Evolutionary conservation across 352 stramenopile genomes (phyloP), one percentile per base, ranked within the genome.

Genomic region (Pythium rishiriense): DNA sequence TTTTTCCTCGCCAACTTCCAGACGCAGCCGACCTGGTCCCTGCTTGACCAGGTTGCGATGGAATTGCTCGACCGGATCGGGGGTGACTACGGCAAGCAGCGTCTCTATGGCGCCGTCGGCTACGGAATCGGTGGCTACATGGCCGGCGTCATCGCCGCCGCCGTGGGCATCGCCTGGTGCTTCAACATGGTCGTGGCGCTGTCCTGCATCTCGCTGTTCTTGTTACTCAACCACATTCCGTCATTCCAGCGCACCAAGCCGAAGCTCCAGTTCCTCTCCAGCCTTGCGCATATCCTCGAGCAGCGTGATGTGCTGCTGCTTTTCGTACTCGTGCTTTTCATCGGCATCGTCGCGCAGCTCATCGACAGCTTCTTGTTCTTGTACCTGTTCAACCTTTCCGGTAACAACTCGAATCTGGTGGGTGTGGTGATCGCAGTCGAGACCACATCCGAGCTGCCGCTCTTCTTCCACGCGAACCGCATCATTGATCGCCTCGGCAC

Each of bases 1-100:
- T 78, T 90, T 56, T 89, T 91, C 63, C 29, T 87, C 42, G 80
- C 80, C 46, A 90, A 90, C 64, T 91, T 90, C 66, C 79, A 89
- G 68, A 85, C 75, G 31, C 74, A 87, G 35, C 83, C 83, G 1
- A 81, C 81, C 55, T 82, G 69, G 66, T 87, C 83, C 42, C 60
- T 91, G 24, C 69, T 90, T 15, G 83, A 91, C 46, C 80, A 90
- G 68, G 73, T 77, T 4, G 70, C 81, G 7, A 85, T 91, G 76
- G 69, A 79, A 19, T 74, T 90, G 72, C 66, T 90, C 12, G 66
- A 81, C n/a, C 68, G 73, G 48, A 64, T 90, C 10, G 81, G 81
- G 17, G 83, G 78, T 15, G 81, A 90, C 58, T 91, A 91, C 45
- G 83, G 83, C 63, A 91, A 91, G 62, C 83, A 91, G 49, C 74